These are phyloP conservation scores for Dictyophora rubrovolvata DNA, from an alignment of 768 basidiomycete genomes.

Conservation along the genomic window DNA sequence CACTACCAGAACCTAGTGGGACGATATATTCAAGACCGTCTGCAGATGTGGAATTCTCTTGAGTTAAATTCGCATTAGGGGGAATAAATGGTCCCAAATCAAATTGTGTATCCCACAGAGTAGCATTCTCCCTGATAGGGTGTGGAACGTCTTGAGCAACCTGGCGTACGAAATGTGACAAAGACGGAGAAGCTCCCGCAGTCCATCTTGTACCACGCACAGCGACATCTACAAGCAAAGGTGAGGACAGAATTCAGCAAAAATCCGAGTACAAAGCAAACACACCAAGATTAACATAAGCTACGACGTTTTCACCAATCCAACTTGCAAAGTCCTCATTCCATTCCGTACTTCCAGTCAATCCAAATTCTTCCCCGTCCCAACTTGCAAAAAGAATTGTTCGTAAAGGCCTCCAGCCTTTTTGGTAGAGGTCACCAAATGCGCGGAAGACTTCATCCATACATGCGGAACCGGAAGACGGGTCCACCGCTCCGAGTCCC, in stretches of 20 bases:
- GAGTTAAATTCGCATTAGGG: conserved; percentile 20
- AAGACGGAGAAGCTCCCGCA: conserved; percentile 44
- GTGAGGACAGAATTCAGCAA: neutral
- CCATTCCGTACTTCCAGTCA: conserved; percentile 86
- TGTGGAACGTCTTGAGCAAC: conserved; percentile 67
- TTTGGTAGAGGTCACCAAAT: conserved; percentile 52
- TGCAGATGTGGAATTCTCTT: neutral
- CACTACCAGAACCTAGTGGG: conserved; percentile 77
- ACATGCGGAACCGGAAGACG: conserved; percentile 70
- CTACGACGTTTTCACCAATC: conserved; percentile 69
- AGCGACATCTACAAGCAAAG: conserved; percentile 4
- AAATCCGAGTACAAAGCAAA: neutral
- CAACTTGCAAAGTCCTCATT: conserved; percentile 84
- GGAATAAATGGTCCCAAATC: conserved; percentile 47
- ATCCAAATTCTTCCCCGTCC: conserved; percentile 68
- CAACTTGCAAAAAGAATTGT: conserved; percentile 66
- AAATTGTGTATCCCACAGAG: conserved; percentile 67
- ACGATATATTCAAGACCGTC: conserved; percentile 27
- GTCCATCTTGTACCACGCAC: neutral
- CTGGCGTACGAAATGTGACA: conserved; percentile 61
- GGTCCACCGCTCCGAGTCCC: conserved; percentile 78
- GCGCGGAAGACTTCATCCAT: conserved; percentile 70
- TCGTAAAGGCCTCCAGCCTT: conserved; percentile 78
- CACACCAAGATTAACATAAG: conserved; percentile 68
- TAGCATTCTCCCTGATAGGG: conserved; percentile 49